Evolutionary conservation across 768 basidiomycete species (phyloP), one percentile per base, ranked within the genome.

Genomic region (Cystobasidium ongulense): DNA sequence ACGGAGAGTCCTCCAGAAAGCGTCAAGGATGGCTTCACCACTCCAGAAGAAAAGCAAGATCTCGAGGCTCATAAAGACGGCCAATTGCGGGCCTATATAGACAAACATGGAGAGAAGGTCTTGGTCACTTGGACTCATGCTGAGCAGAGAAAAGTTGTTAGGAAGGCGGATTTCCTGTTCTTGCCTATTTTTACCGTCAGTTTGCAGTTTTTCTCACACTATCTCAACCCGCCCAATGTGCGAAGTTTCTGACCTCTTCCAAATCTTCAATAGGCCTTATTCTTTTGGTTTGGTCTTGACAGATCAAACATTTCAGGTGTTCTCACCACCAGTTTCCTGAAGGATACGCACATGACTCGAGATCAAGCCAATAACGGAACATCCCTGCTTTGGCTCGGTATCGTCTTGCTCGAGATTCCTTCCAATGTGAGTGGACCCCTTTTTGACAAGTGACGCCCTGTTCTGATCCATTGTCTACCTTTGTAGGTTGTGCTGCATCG

Each of bases 371-470:
- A 72, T 29, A 72, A 17, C 10, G 70, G 70, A 23, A 62, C 59
- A 17, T 72, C 70, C 33, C 70, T 72, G 3, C 43, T 72, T 17
- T 72, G 61, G 59, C 59, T 72, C 25, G 70, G 61, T 43, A 63
- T 63, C 36, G 70, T 72, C n/a, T 27, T 72, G 8, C 70, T 72
- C 10, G 70, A 72, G 59, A 72, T 72, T 27, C 70, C 70, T 10
- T 29, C 18, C 1, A 72, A 72, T 59, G 70, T 72, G 23, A 23
- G 70, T 57, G 10, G 5, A 29, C 8, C 50, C 36, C 18, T 35
- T 72, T 23, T 23, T 38, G 31, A 15, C 27, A 21, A 21, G 10
- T 41, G 10, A 33, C 8, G 31, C 38, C n/a, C 11, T 63, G n/a
- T n/a, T 33, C 57, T 11, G 57, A 61, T 38, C 57, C 2, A 33